A percentile compares a stretch with the other conserved stretches of the same genome.
Conservation (phyloP, 2,329 filamentous ascomycete genomes). For the Dactylellina parvicollis region DNA sequence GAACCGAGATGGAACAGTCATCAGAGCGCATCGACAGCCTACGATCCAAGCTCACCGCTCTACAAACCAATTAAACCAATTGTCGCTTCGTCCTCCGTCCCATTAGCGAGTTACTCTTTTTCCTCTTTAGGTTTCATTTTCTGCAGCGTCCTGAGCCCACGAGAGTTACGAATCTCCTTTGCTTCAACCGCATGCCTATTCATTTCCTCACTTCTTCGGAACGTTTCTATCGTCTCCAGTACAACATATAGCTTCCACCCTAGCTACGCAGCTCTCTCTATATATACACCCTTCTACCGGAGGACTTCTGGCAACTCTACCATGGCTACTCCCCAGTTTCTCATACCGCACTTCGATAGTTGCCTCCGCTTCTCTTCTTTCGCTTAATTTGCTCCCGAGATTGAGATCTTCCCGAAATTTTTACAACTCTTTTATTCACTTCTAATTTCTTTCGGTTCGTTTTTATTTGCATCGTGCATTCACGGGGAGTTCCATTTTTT, state of each 20-base stretch:
- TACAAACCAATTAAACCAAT: constrained; percentile 66
- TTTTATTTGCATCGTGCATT: constrained; percentile 33
- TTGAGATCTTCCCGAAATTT: constrained; percentile 30
- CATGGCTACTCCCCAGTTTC: constrained; percentile 18
- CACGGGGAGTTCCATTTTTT: constrained; percentile 29
- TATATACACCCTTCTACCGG: constrained; percentile 10
- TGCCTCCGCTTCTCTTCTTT: constrained; percentile 39
- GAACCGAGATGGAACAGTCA: constrained; percentile 78
- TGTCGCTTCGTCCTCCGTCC: constrained; percentile 19
- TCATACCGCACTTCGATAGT: constrained; percentile 47
- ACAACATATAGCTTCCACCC: not conserved
- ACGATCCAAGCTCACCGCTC: constrained; percentile 73
- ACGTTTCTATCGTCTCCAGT: not conserved
- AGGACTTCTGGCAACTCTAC: constrained; percentile 42
- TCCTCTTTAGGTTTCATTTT: constrained; percentile 14
- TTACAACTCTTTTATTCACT: constrained; percentile 8
- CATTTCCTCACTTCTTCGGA: not conserved
- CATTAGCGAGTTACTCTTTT: constrained; percentile 42
- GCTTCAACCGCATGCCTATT: constrained; percentile 35
- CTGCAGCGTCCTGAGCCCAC: constrained; percentile 48
- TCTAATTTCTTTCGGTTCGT: constrained; percentile 21
- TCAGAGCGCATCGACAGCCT: constrained; percentile 76
- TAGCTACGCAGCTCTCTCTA: not conserved
- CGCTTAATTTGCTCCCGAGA: constrained; percentile 6
- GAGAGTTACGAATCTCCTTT: constrained; percentile 53